These are phyloP conservation scores for Halenospora varia DNA, from an alignment of 495 filamentous ascomycete genomes.

Conservation along the genomic window DNA sequence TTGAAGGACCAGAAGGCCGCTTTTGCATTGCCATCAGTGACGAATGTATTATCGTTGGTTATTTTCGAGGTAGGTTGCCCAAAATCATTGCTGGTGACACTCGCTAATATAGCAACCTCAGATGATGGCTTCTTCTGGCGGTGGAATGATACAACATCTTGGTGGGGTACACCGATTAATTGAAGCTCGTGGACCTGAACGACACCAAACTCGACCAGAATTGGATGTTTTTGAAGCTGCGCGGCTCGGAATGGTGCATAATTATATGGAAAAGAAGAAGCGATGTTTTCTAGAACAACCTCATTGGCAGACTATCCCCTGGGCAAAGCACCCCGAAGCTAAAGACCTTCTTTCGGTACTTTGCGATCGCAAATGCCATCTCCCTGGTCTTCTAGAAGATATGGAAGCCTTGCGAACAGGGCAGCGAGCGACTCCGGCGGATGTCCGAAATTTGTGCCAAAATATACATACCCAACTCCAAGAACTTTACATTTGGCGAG, in stretches of 20 bases:
- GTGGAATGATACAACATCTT: constrained; percentile 2
- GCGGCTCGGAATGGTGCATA: neutral
- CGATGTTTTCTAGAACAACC: neutral
- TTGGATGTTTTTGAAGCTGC: neutral
- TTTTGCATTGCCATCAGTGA: neutral
- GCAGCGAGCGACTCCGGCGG: neutral
- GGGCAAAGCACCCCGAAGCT: neutral
- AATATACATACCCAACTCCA: neutral
- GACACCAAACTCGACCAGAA: neutral
- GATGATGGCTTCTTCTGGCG: neutral
- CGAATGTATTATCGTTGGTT: neutral
- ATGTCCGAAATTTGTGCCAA: neutral
- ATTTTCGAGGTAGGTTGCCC: neutral
- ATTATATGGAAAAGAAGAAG: neutral
- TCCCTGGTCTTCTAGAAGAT: neutral
- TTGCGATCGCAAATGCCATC: neutral
- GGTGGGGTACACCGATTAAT: neutral
- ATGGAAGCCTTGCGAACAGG: constrained; percentile 1
- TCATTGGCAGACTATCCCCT: neutral
- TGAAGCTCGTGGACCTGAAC: neutral
- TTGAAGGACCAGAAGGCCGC: neutral
- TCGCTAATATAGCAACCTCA: neutral
- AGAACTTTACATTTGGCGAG: neutral
- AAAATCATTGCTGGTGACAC: neutral
- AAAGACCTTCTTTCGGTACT: neutral